Percentiles rank a stretch among this genome's conserved stretches.
Evolutionary conservation across 441 rosid genomes (phyloP).

Genomic region (Bruguiera hainesii): DNA sequence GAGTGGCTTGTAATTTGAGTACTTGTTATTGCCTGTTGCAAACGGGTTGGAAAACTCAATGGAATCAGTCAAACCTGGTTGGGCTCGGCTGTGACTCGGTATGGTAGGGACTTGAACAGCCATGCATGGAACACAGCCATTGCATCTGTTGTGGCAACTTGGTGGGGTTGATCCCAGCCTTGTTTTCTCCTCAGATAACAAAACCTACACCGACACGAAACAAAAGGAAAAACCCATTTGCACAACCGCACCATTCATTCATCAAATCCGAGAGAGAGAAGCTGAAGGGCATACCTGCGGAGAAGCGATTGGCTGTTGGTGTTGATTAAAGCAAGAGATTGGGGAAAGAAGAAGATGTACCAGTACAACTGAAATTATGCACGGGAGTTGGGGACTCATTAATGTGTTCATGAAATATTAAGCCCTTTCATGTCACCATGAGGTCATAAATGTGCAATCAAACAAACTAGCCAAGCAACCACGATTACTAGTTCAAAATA

Average conservation of each 20-base stretch:
- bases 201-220: constrained; percentile 27
- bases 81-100: constrained; percentile 33
- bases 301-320: constrained; percentile 21
- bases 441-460: neutral
- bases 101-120: constrained; percentile 71
- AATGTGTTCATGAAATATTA: constrained; percentile 7
- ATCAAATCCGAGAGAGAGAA: neutral
- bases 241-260: neutral
- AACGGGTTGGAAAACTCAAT: constrained; percentile 28
- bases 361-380: constrained; percentile 2
- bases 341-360: constrained; percentile 24
- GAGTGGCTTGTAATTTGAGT: constrained; percentile 87
- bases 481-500: neutral
- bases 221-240: neutral
- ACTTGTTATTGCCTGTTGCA: constrained; percentile 39
- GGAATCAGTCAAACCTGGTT: constrained; percentile 14
- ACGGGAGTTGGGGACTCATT: constrained; percentile 17
- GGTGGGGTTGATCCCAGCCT: constrained; percentile 88
- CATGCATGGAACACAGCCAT: constrained; percentile 81
- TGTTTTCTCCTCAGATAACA: constrained; percentile 54
- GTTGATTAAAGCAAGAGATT: constrained; percentile 32
- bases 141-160: constrained; percentile 88
- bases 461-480: neutral
- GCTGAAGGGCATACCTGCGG: constrained; percentile 33
- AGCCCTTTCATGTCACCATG: constrained; percentile 25